A percentile compares a stretch with the other conserved stretches of the same genome.
Evolutionary conservation across 805 yeast species (phyloP).

Genomic region (Candida krabiensis): DNA sequence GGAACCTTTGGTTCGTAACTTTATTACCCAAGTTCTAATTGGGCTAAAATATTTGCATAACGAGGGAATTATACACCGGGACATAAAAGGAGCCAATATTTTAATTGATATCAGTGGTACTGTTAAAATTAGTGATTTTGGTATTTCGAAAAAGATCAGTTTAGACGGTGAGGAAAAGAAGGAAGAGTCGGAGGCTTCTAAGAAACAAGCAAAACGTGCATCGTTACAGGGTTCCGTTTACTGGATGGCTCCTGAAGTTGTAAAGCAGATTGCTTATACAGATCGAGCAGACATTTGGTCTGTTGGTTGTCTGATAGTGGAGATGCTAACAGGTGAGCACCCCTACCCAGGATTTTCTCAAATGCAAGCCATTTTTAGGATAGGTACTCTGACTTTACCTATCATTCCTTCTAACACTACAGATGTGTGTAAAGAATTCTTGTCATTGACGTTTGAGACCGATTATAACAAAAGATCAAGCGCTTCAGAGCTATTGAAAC

Average conservation of each 20-base stretch:
- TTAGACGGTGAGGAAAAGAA: constrained; percentile 21
- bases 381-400: constrained; percentile 85
- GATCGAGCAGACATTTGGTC: constrained; percentile 97
- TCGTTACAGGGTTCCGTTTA: constrained; percentile 93
- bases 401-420: constrained; percentile 75
- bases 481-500: constrained; percentile 67
- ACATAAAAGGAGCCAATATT: constrained; percentile 65
- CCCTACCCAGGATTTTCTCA: constrained; percentile 95
- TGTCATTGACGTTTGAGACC: constrained; percentile 65
- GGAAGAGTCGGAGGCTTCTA: constrained; percentile 33
- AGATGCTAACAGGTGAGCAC: constrained; percentile 94
- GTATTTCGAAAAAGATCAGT: constrained; percentile 57
- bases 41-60: constrained; percentile 59
- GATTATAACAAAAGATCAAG: constrained; percentile 74
- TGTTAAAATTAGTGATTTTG: constrained; percentile 66
- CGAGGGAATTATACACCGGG: constrained; percentile 59
- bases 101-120: constrained; percentile 58
- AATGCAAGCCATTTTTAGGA: constrained; percentile 95
- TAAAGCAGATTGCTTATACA: constrained; percentile 87
- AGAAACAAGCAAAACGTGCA: constrained; percentile 56
- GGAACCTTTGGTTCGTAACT: constrained; percentile 57
- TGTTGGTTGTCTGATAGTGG: constrained; percentile 89
- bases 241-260: constrained; percentile 99
- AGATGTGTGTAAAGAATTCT: constrained; percentile 63
- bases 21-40: constrained; percentile 52